A percentile compares a stretch with the other conserved stretches of the same genome.
These are phyloP conservation scores for Botrytis fragariae DNA, from an alignment of 2,329 filamentous ascomycete species.

Conservation along the genomic window DNA sequence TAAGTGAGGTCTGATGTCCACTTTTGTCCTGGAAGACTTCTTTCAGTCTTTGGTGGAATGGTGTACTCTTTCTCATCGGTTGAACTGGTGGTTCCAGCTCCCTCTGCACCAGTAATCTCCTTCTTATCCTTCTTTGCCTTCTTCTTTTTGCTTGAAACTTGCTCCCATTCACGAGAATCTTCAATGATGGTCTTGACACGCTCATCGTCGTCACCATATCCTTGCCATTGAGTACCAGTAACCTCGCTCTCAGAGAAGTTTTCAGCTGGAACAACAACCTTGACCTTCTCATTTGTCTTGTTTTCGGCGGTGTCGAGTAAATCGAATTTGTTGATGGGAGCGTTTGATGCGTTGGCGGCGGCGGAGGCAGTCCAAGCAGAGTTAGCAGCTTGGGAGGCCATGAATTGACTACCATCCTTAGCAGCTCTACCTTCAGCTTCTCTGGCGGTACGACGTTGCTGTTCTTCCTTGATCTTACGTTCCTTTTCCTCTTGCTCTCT, in stretches of 20 bases:
- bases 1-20: conserved; percentile 28
- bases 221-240: conserved; percentile 25
- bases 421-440: conserved; percentile 78
- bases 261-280: conserved; percentile 32
- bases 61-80: conserved; percentile 29
- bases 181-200: conserved; percentile 56
- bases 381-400: conserved; percentile 46
- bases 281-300: conserved; percentile 38
- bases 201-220: conserved; percentile 55
- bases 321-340: conserved; percentile 43
- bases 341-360: conserved; percentile 23
- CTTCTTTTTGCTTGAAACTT: conserved; percentile 47
- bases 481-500: conserved; percentile 77
- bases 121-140: conserved; percentile 29
- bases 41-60: conserved; percentile 25
- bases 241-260: conserved; percentile 29
- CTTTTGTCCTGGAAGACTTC: conserved; percentile 31
- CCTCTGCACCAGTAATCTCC: conserved; percentile 29
- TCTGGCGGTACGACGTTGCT: conserved; percentile 78
- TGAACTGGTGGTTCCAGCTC: conserved; percentile 21
- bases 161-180: conserved; percentile 56
- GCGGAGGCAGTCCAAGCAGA: conserved; percentile 45
- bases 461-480: conserved; percentile 73
- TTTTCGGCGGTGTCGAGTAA: conserved; percentile 58
- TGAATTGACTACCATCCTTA: conserved; percentile 70